Evolutionary conservation across 371 early-diverging fungal species (phyloP).

Genomic region (Rhizopus arrhizus): DNA sequence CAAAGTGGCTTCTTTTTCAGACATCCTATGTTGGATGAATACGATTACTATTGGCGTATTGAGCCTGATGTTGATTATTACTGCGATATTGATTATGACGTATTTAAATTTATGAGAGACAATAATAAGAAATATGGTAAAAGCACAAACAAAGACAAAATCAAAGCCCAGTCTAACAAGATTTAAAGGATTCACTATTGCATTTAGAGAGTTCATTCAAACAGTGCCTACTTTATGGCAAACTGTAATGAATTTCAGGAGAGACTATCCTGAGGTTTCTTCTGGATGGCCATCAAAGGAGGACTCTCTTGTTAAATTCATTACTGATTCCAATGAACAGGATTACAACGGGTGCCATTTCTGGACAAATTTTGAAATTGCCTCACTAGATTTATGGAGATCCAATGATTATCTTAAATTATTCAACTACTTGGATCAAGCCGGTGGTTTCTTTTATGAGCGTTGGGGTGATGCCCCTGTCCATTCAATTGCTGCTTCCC

Average conservation of each 20-base stretch:
- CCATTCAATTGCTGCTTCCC: slow-evolving; percentile 86
- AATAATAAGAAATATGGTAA: slow-evolving; percentile 28
- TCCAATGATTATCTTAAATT: slow-evolving; percentile 70
- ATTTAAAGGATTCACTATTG: slow-evolving; percentile 64
- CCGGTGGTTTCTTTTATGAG: slow-evolving; percentile 95
- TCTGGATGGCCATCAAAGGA: slow-evolving; percentile 35
- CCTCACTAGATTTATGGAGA: slow-evolving; percentile 80
- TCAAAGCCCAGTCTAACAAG: slow-evolving; percentile 31
- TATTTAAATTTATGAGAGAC: slow-evolving; percentile 26
- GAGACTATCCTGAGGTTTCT: slow-evolving; percentile 39
- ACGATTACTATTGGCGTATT: slow-evolving; percentile 95
- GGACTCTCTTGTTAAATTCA: slow-evolving; percentile 48
- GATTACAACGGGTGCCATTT: slow-evolving; percentile 73
- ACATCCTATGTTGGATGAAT: slow-evolving; percentile 77
- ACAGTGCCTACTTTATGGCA: slow-evolving; percentile 80
- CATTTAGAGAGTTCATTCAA: slow-evolving; percentile 68
- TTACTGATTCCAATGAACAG: slow-evolving; percentile 39
- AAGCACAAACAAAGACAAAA: slow-evolving; percentile 21
- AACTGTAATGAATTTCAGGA: slow-evolving; percentile 55
- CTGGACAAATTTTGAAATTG: slow-evolving; percentile 81
- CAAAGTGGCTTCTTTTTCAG: slow-evolving; percentile 84
- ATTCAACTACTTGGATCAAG: slow-evolving; percentile 82
- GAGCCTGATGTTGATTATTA: slow-evolving; percentile 91
- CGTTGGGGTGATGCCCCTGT: slow-evolving; percentile 97
- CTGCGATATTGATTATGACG: slow-evolving; percentile 75